Evolutionary conservation across 139 green algal genomes (phyloP), one percentile per base, ranked within the genome.

Genomic region (Dunaliella sp.): DNA sequence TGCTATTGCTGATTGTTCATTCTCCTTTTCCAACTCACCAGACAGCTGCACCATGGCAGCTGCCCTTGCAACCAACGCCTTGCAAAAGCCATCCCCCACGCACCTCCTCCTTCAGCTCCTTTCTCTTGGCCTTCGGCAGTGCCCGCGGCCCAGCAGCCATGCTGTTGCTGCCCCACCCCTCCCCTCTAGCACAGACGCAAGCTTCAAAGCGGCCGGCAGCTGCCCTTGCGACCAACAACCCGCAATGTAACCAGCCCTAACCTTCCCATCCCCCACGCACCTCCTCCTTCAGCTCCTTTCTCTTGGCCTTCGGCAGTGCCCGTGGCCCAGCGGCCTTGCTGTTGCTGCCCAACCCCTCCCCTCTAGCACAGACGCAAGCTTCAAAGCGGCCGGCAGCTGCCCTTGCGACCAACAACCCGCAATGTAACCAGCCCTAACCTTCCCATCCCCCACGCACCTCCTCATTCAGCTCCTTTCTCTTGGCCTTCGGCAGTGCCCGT

Each of bases 201-300:
- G 94, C 91, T n/a, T n/a, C n/a, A n/a, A n/a, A n/a, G n/a, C n/a
- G n/a, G n/a, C n/a, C n/a, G n/a, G n/a, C n/a, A n/a, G n/a, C n/a
- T n/a, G n/a, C n/a, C n/a, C n/a, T n/a, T n/a, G n/a, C n/a, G n/a
- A n/a, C n/a, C n/a, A n/a, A n/a, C n/a, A n/a, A n/a, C n/a, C n/a
- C n/a, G n/a, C n/a, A n/a, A n/a, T n/a, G n/a, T n/a, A n/a, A n/a
- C n/a, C n/a, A n/a, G n/a, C n/a, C n/a, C n/a, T n/a, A n/a, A n/a
- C n/a, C n/a, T n/a, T n/a, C n/a, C 36, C 32, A n/a, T n/a, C n/a
- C n/a, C n/a, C n/a, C n/a, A n/a, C 91, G 83, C 86, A 96, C 93
- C 84, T 96, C 93, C 1, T 88, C 85, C 73, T 90, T n/a, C 30
- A 96, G 84, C 84, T 96, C 90, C 87, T 94, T 95, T 0, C 92